Base-by-base conservation (phyloP, 2,329 filamentous ascomycete species). In the Trichothecium sympodiale region DNA sequence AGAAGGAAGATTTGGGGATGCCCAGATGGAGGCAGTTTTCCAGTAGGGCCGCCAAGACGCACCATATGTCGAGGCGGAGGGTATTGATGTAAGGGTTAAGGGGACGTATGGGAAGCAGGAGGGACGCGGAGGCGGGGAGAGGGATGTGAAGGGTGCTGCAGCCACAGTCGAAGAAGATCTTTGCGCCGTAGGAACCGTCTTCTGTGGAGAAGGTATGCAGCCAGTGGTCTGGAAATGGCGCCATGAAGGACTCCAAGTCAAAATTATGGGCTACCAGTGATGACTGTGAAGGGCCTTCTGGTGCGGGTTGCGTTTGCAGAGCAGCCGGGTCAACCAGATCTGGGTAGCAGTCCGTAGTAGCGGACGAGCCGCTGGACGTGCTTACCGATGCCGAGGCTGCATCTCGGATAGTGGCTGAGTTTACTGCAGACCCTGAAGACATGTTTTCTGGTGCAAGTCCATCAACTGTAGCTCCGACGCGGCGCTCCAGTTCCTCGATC, bases 11-110 rank as follows among this genome's bases (percentile, higher is more conserved):
- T 12, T 39, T 42, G 3, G 48, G 42, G 35, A 51, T 46, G 17
- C 47, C 48, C n/a, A 51, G 36, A 4, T 43, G 41, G 14, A 48
- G 43, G 13, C 48, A 51, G 38, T 51, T 51, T 20, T 50, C 39
- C 8, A 51, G 36, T 25, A 50, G 31, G 17, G 48, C 48, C 7
- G 37, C 36, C 8, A 51, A 31, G 25, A 49, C 41, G 25, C 48
- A 51, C n/a, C 45, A 36, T 20, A 43, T 39, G 26, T 53, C 49
- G 17, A 53, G 47, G 31, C 48, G 44, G 8, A 51, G 40, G 4
- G 41, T 46, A 34, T 53, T 53, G 36, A 42, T 43, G 30, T 48
- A 47, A 13, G 39, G 38, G 30, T 46, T 43, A 6, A 25, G 20
- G n/a, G 32, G 32, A 5, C 12, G 20, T 8, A 26, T n/a, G 13